A percentile compares a stretch with the other conserved stretches of the same genome.
Evolutionary conservation across 2,329 filamentous ascomycete species (phyloP).

Genomic region (Alternaria atra): DNA sequence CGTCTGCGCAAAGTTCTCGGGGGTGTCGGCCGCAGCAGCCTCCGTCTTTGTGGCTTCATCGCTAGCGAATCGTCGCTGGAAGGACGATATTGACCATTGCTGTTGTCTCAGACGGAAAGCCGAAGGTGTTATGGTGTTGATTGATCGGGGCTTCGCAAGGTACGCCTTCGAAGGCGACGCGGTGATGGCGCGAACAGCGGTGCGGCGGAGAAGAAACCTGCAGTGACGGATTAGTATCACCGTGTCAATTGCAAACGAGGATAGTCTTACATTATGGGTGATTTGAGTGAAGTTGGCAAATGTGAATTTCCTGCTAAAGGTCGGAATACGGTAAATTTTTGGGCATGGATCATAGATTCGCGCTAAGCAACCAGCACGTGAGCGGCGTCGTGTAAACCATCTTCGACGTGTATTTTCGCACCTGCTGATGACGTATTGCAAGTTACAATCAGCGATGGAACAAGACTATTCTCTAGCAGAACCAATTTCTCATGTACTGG

Average conservation of each 20-base stretch:
- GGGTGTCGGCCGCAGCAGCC: slow-evolving; percentile 38
- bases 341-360: slow-evolving; percentile 7
- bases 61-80: slow-evolving; percentile 61
- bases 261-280: slow-evolving; percentile 29
- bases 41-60: slow-evolving; percentile 56
- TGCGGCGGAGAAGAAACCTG: slow-evolving; percentile 68
- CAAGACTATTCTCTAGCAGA: not conserved
- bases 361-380: slow-evolving; percentile 15
- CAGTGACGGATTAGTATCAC: slow-evolving; percentile 14
- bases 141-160: slow-evolving; percentile 52
- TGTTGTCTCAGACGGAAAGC: slow-evolving; percentile 47
- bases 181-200: slow-evolving; percentile 64
- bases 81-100: slow-evolving; percentile 50
- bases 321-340: slow-evolving; percentile 16
- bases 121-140: slow-evolving; percentile 44
- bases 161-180: slow-evolving; percentile 57
- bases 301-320: not conserved
- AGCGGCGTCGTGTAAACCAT: not conserved
- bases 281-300: slow-evolving; percentile 1
- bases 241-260: not conserved
- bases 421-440: not conserved
- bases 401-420: not conserved
- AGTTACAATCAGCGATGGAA: not conserved
- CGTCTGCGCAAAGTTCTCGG: slow-evolving; percentile 48
- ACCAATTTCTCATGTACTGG: not conserved